Conservation (phyloP, 768 basidiomycete species). For the Zangia roseola region DNA sequence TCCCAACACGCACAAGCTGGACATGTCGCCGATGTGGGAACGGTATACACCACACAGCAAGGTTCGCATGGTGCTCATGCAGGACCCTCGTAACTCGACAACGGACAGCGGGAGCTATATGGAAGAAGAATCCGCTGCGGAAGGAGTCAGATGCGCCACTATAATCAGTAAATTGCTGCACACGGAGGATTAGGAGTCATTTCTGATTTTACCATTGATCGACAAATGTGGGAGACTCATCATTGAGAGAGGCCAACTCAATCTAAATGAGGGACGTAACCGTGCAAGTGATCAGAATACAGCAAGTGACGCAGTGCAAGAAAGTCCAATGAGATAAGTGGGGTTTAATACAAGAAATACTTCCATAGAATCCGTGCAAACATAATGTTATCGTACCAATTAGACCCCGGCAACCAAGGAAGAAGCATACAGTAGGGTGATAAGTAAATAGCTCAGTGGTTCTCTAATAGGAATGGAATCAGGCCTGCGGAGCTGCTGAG, state of each 20-base stretch:
- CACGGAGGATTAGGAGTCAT: constrained; percentile 35
- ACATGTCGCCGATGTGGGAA: constrained; percentile 51
- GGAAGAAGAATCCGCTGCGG: constrained; percentile 38
- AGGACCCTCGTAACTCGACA: constrained; percentile 31
- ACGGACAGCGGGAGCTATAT: constrained; percentile 40
- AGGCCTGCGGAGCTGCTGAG: background rate
- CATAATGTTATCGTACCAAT: constrained; percentile 7
- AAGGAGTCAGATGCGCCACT: constrained; percentile 40
- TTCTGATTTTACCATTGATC: background rate
- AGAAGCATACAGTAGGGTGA: constrained; percentile 8
- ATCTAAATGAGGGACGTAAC: too few relatives aligned
- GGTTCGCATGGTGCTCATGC: constrained; percentile 46
- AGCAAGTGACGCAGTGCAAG: background rate
- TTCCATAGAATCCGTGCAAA: background rate
- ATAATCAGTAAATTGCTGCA: constrained; percentile 32
- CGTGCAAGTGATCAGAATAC: background rate
- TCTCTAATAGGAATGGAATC: constrained; percentile 1
- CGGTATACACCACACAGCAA: constrained; percentile 32
- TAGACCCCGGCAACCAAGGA: constrained; percentile 1
- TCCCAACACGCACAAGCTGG: constrained; percentile 55
- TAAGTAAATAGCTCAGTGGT: background rate
- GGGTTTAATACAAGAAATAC: background rate
- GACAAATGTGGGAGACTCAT: background rate
- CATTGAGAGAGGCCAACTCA: too few relatives aligned
- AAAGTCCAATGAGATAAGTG: background rate